Conservation (phyloP, 2,329 filamentous ascomycete species). For the Hypoxylon sp. region DNA sequence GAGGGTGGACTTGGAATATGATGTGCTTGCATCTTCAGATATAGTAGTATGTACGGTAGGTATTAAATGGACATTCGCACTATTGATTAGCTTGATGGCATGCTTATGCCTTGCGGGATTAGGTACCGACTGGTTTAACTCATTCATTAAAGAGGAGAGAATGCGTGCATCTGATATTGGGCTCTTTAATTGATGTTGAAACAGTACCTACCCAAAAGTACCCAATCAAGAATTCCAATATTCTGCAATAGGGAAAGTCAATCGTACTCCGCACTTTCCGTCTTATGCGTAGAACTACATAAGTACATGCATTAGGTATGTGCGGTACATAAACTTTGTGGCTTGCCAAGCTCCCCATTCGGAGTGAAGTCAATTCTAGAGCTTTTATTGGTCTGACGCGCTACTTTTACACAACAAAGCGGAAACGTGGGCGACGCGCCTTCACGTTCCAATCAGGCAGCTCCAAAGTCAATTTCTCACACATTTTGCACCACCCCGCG, state of each 20-base stretch:
- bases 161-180: slow-evolving; percentile 24
- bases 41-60: background rate
- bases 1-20: slow-evolving; percentile 4
- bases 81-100: slow-evolving; percentile 5
- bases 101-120: background rate
- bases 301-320: background rate
- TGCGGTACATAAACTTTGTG: slow-evolving; percentile 14
- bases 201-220: background rate
- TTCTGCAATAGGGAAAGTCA: slow-evolving; percentile 16
- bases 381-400: slow-evolving; percentile 45
- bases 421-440: slow-evolving; percentile 39
- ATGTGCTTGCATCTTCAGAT: slow-evolving; percentile 2
- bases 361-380: slow-evolving; percentile 38
- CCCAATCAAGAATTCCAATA: slow-evolving; percentile 14
- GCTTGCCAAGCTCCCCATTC: slow-evolving; percentile 34
- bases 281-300: slow-evolving; percentile 1
- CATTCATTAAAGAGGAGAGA: slow-evolving; percentile 1
- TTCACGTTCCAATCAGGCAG: slow-evolving; percentile 37
- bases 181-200: slow-evolving; percentile 12
- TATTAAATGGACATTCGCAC: slow-evolving; percentile 5
- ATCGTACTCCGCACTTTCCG: slow-evolving; percentile 7
- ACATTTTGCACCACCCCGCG: slow-evolving; percentile 34
- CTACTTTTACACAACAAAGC: slow-evolving; percentile 42
- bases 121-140: background rate
- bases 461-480: slow-evolving; percentile 31